Conservation (phyloP, 2,329 filamentous ascomycete genomes). For the Zalaria obscura region DNA sequence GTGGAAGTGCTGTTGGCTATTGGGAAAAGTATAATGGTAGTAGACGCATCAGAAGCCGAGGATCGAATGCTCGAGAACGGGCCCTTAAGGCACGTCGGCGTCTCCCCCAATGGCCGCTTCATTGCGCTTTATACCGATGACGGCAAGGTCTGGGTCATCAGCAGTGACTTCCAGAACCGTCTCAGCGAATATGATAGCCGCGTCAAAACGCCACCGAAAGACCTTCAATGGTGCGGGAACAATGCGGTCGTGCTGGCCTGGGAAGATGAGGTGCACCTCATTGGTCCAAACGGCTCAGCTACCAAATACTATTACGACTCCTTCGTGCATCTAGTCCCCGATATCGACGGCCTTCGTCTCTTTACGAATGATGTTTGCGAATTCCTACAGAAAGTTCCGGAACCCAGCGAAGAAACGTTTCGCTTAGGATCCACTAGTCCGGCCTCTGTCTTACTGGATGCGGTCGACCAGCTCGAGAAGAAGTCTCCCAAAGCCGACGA, state of each 20-base stretch:
- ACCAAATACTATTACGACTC: constrained; percentile 71
- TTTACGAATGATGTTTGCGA: constrained; percentile 93
- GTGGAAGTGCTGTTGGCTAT: constrained; percentile 88
- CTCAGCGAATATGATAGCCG: constrained; percentile 84
- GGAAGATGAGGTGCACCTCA: constrained; percentile 93
- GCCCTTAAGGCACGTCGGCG: constrained; percentile 77
- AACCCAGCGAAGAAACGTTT: constrained; percentile 62
- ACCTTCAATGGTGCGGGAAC: constrained; percentile 91
- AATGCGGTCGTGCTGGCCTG: constrained; percentile 87
- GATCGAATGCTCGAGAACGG: constrained; percentile 84
- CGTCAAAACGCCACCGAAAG: constrained; percentile 70
- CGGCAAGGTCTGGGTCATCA: constrained; percentile 82
- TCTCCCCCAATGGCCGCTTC: constrained; percentile 82
- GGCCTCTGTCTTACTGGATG: constrained; percentile 85
- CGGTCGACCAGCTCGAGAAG: constrained; percentile 76
- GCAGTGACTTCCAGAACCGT: constrained; percentile 85
- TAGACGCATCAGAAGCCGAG: constrained; percentile 81
- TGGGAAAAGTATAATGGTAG: constrained; percentile 66
- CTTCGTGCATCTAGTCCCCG: constrained; percentile 75
- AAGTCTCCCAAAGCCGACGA: constrained; percentile 96
- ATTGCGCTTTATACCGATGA: constrained; percentile 76
- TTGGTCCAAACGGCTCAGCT: constrained; percentile 69
- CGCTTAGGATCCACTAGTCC: constrained; percentile 75
- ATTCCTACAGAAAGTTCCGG: constrained; percentile 85
- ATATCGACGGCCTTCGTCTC: constrained; percentile 77